Conservation (phyloP, 2,329 filamentous ascomycete genomes). For the Colletotrichum musae region DNA sequence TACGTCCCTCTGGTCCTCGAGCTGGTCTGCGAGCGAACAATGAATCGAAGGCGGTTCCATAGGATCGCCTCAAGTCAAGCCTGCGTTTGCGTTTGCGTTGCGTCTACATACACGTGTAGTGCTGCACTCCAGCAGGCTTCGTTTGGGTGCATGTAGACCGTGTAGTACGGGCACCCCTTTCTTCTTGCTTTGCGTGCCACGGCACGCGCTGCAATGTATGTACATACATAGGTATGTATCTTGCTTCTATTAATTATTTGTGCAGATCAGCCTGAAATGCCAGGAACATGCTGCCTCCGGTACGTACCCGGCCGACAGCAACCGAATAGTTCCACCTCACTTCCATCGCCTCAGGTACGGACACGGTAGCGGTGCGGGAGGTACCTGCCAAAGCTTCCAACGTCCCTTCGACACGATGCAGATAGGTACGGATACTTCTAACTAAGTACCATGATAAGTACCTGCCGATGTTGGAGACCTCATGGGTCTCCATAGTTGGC, state of each 20-base stretch:
- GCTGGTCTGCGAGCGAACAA: no score
- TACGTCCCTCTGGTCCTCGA: no score
- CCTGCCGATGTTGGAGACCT: no score
- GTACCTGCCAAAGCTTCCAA: not conserved
- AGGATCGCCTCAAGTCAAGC: no score
- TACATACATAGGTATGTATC: not conserved
- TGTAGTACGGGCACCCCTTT: not conserved
- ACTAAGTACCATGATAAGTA: no score
- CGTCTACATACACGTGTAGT: no score
- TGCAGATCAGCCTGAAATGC: constrained; percentile 34
- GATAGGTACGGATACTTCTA: no score
- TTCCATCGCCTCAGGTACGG: not conserved
- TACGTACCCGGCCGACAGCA: constrained; percentile 21
- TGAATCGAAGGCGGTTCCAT: no score
- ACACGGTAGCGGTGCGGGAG: not conserved
- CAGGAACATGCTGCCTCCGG: constrained; percentile 26
- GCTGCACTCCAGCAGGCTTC: no score
- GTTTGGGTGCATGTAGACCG: no score
- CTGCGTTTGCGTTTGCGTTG: no score
- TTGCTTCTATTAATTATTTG: constrained; percentile 29
- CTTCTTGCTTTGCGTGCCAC: constrained; percentile 1
- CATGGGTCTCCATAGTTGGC: not conserved
- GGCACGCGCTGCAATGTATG: constrained; percentile 5
- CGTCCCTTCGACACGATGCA: no score
- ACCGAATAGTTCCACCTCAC: not conserved